These are phyloP conservation scores for Boletus eberwhitei DNA, from an alignment of 768 basidiomycete genomes.

Conservation along the genomic window DNA sequence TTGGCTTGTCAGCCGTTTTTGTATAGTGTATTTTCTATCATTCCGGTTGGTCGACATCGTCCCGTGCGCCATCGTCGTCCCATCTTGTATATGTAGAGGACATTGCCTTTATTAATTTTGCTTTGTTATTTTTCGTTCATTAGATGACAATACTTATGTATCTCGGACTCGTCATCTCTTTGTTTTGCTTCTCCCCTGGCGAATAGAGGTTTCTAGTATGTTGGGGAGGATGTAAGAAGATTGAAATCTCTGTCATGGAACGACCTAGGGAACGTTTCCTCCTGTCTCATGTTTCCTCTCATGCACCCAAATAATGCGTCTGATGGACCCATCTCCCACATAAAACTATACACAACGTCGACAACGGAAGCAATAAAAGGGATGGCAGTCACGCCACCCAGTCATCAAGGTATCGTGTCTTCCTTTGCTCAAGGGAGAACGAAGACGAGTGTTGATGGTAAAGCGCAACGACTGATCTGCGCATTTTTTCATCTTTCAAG, in stretches of 20 bases:
- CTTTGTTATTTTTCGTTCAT: neutral
- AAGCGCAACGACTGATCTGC: neutral
- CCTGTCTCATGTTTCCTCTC: neutral
- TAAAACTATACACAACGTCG: neutral
- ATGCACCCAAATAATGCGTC: neutral
- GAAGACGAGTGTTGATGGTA: too few relatives aligned
- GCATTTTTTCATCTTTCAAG: neutral
- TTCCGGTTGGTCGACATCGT: neutral
- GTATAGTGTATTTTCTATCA: neutral
- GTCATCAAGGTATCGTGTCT: neutral
- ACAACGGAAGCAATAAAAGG: neutral
- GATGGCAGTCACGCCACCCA: neutral
- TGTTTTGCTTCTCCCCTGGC: neutral
- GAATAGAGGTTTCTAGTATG: neutral
- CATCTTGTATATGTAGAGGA: neutral
- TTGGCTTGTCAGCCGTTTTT: neutral
- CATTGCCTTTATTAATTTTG: neutral
- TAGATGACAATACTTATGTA: neutral
- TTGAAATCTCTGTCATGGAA: neutral
- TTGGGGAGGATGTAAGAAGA: neutral
- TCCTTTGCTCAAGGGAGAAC: neutral
- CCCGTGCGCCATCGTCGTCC: neutral
- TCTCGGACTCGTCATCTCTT: neutral
- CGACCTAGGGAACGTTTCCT: too few relatives aligned
- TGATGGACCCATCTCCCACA: neutral